Base-by-base conservation (phyloP, 1,284 basidiomycete genomes). In the Irpex sp. region DNA sequence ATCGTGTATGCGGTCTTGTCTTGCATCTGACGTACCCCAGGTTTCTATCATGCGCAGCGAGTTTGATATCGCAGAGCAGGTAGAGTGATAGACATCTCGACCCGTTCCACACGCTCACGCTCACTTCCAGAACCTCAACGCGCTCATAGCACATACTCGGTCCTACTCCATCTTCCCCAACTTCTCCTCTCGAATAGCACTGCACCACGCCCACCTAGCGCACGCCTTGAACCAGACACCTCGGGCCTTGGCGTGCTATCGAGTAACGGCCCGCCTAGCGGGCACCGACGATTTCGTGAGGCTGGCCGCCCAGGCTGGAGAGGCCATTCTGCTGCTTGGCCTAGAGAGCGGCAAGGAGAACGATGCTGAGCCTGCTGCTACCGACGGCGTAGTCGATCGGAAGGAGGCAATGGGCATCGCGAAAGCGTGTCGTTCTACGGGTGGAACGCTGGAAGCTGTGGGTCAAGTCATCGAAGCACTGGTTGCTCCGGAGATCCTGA, bases 201-300 rank as follows among this genome's bases (percentile, higher is more conserved):
- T 92, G 3, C 82, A 88, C 63, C 82, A 90, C 64, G 89, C 85
- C 0, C 88, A 92, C 64, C 81, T 92, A 19, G 85, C 88, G 6
- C 90, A 92, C 70, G 84, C 87, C 3, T 69, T 80, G 13, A 77
- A 78, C 5, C 75, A 78, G 26, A 71, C 74, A 1, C 75, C 77
- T 9, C 78, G 83, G 1, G 90, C 90, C 15, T 66, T 78, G 50
- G 75, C 79, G 36, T 90, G 87, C 63, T 92, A 92, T 71, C 77
- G 75, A 47, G 80, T 87, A 3, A 86, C 89, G 3, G 83, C 80
- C 3, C 71, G 78, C 39, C 70, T 86, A 0, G 80, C 66, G 47
- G 74, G 74, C 15, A 75, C 77, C 35, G 84, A 78, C 68, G 81
- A 76, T 26, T 89, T 84, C 73, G 81, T 89, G 1, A 73, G 80